These are phyloP conservation scores for Bimuria novae-zelandiae DNA, from an alignment of 2,329 filamentous ascomycete species.

Conservation along the genomic window DNA sequence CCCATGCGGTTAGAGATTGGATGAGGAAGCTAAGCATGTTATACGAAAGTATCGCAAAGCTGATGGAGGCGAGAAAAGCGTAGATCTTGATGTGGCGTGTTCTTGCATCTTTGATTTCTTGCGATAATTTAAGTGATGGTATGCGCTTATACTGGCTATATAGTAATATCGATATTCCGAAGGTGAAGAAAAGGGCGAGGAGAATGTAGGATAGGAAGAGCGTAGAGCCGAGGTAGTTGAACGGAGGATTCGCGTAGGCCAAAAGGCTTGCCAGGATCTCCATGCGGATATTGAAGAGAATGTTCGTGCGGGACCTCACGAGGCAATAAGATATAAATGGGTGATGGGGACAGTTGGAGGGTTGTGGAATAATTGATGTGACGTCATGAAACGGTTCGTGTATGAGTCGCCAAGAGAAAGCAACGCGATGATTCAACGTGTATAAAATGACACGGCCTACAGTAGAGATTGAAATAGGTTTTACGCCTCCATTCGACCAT, in stretches of 20 bases:
- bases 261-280: constrained; percentile 11
- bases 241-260: constrained; percentile 29
- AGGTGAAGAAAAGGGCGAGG: constrained; percentile 29
- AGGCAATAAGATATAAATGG: not conserved
- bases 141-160: constrained; percentile 23
- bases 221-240: constrained; percentile 34
- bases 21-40: constrained; percentile 41
- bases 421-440: too few species aligned
- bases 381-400: constrained; percentile 37
- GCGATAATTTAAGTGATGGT: not conserved
- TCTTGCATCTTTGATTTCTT: constrained; percentile 21
- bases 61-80: constrained; percentile 29
- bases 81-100: constrained; percentile 34
- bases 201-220: constrained; percentile 40
- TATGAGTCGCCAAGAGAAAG: constrained; percentile 12
- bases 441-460: too few species aligned
- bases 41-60: constrained; percentile 34
- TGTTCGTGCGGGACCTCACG: not conserved
- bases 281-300: constrained; percentile 1
- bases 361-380: constrained; percentile 21
- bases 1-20: constrained; percentile 30
- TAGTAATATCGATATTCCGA: constrained; percentile 20
- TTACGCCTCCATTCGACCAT: too few species aligned
- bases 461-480: too few species aligned
- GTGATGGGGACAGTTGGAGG: constrained; percentile 15